Evolutionary conservation across 768 basidiomycete genomes (phyloP), one percentile per base, ranked within the genome.

Genomic region (Phylloporus sp.): DNA sequence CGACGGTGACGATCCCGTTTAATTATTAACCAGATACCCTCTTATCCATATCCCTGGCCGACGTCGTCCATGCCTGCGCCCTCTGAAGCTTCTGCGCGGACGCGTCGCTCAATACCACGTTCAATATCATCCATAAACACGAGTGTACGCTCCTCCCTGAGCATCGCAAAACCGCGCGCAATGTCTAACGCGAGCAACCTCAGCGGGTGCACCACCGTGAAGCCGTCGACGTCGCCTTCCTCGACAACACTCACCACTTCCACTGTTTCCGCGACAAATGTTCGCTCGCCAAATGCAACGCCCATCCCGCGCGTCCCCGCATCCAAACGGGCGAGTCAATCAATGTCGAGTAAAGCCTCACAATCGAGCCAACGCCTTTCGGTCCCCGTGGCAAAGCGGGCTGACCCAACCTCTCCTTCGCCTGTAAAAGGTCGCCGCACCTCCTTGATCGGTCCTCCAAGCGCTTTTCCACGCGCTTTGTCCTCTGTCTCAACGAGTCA

Each of bases 81-180:
- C 13, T 84, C 83, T 39, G 81, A 82, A 55, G 64, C 80, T 15
- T 81, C 81, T 34, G 72, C 77, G 49, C 81, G 80, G 35, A 54
- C 62, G 27, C 61, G 67, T 24, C 28, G 49, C 34, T 70, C 66
- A 6, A 64, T 81, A 20, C 70, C 80, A 41, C 72, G 78, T 11
- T 72, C 75, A 15, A 70, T 69, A 32, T 67, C 66, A 22, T 53
- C 55, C 20, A 50, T 45, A 7, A 50, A 54, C 22, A 28, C 56
- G 16, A 56, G 55, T 4, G 65, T 72, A 34, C 70, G 76, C 49
- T 77, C 78, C 45, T 77, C 77, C 31, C 59, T 72, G 51, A 71
- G 71, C 47, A 59, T 70, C 47, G 69, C 72, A 9, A 84, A 84
- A 67, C 76, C 82, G 22, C 74, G 81, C 20, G 71, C 79, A 13